Base-by-base conservation (phyloP, 1,284 basidiomycete species). In the Microbotryum intermedium region DNA sequence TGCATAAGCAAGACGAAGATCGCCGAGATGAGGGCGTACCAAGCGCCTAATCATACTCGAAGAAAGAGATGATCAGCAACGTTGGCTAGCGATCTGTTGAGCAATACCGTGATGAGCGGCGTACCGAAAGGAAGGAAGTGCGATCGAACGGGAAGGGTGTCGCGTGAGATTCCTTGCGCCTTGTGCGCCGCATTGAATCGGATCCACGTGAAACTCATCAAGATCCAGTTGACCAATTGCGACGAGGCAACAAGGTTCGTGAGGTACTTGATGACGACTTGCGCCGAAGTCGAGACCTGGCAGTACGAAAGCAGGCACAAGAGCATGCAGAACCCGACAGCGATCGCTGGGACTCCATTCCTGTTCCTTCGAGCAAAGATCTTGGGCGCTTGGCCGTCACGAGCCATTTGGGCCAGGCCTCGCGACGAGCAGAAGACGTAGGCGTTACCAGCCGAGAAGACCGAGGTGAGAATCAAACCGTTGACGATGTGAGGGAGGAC, bases 361-460 rank as follows among this genome's bases (percentile, higher is more conserved):
- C 68, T 50, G 64, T 72, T 72, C 13, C 62, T 47, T n/a, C 58
- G 51, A 8, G 58, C 57, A 43, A 72, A 50, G 59, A 70, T 20
- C 30, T 55, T 53, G 29, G 70, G 70, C 13, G 66, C 68, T n/a
- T 69, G 66, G 18, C 69, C 68, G 13, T 65, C 57, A 13, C 65
- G 57, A 18, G 66, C 69, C 21, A 71, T 48, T 21, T 53, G 51
- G 39, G 69, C 64, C 16, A 71, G 59, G 2, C 62, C 50, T 16
- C 69, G 62, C 23, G 60, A 64, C 1, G 67, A 61, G 25, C 58
- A 62, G 48, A 67, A 67, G 42, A 59, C 52, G 49, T 65, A 69
- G 44, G 69, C 66, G 54, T 67, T 65, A 10, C 61, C 68, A 26
- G 66, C 60, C 8, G 63, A 65, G 29, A 66, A 59, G 34, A 67